Percentiles rank a stretch among this genome's conserved stretches.
Evolutionary conservation across 306 rosid species (phyloP).

Genomic region (Trifolium dubium): DNA sequence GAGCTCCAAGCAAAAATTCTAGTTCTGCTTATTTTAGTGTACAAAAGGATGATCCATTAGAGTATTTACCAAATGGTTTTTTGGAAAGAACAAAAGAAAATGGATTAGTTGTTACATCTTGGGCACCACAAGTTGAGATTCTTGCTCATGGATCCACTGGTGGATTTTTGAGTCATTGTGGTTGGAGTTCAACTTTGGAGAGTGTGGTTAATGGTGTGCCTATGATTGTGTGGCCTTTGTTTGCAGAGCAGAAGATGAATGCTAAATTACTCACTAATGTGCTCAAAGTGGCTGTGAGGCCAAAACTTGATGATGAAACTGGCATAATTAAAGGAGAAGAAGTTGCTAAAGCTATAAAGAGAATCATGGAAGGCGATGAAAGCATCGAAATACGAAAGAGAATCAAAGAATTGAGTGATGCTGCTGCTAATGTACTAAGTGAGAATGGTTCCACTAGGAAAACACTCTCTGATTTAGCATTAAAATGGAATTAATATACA

Average conservation of each 20-base stretch:
- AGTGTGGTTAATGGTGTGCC: slow-evolving; percentile 34
- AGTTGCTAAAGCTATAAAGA: slow-evolving; percentile 26
- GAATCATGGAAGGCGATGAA: slow-evolving; percentile 36
- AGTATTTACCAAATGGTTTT: slow-evolving; percentile 33
- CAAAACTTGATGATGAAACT: slow-evolving; percentile 4
- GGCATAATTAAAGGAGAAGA: slow-evolving; percentile 44
- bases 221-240: slow-evolving; percentile 39
- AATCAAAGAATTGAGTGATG: slow-evolving; percentile 29
- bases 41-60: slow-evolving; percentile 19
- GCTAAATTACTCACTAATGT: slow-evolving; percentile 1
- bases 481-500: slow-evolving; percentile 2
- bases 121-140: slow-evolving; percentile 43
- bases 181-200: slow-evolving; percentile 42
- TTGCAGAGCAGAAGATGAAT: slow-evolving; percentile 41
- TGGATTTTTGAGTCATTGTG: slow-evolving; percentile 44
- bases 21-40: slow-evolving; percentile 21
- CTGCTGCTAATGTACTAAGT: slow-evolving; percentile 17
- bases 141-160: slow-evolving; percentile 34
- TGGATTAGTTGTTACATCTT: slow-evolving; percentile 35
- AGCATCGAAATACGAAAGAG: slow-evolving; percentile 1
- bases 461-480: slow-evolving; percentile 37
- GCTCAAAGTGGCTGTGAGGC: slow-evolving; percentile 29
- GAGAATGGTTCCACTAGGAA: slow-evolving; percentile 45
- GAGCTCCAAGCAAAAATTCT: slow-evolving; percentile 1
- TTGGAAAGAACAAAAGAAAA: slow-evolving; percentile 31